Conservation (phyloP, 2,329 filamentous ascomycete species). For the Paraphoma chrysanthemicola region DNA sequence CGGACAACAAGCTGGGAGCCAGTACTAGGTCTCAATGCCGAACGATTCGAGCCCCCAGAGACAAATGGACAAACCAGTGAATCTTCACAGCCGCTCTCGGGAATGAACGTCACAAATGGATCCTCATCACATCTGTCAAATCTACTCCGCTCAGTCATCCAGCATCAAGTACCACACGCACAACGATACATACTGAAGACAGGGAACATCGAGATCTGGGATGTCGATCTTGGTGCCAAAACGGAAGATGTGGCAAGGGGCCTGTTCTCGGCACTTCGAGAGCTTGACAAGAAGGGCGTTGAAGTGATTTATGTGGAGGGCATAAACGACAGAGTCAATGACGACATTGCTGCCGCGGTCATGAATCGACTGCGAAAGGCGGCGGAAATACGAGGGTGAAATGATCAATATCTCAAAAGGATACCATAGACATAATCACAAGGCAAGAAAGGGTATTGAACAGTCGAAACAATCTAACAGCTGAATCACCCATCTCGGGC, state of each 20-base stretch:
- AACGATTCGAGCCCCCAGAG: background rate
- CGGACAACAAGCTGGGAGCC: slow-evolving; percentile 36
- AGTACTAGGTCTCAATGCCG: slow-evolving; percentile 23
- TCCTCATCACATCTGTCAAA: slow-evolving; percentile 29
- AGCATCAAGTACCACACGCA: slow-evolving; percentile 43
- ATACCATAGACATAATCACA: background rate
- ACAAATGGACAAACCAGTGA: slow-evolving; percentile 19
- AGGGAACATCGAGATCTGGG: slow-evolving; percentile 56
- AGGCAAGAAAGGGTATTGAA: background rate
- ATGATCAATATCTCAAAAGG: background rate
- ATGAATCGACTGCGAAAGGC: slow-evolving; percentile 61
- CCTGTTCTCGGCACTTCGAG: slow-evolving; percentile 84
- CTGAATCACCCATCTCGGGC: background rate
- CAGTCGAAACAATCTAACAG: background rate
- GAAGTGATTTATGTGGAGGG: slow-evolving; percentile 92
- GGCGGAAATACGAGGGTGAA: slow-evolving; percentile 43
- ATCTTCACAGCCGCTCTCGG: background rate
- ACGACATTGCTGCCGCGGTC: slow-evolving; percentile 78
- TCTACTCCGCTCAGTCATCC: slow-evolving; percentile 42
- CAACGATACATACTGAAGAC: slow-evolving; percentile 20
- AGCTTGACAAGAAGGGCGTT: slow-evolving; percentile 79
- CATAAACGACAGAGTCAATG: slow-evolving; percentile 70
- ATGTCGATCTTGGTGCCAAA: slow-evolving; percentile 75
- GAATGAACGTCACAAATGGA: background rate
- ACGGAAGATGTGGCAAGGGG: slow-evolving; percentile 81